Evolutionary conservation across 2,329 filamentous ascomycete species (phyloP), one percentile per base, ranked within the genome.

Genomic region (Fusarium sp.): DNA sequence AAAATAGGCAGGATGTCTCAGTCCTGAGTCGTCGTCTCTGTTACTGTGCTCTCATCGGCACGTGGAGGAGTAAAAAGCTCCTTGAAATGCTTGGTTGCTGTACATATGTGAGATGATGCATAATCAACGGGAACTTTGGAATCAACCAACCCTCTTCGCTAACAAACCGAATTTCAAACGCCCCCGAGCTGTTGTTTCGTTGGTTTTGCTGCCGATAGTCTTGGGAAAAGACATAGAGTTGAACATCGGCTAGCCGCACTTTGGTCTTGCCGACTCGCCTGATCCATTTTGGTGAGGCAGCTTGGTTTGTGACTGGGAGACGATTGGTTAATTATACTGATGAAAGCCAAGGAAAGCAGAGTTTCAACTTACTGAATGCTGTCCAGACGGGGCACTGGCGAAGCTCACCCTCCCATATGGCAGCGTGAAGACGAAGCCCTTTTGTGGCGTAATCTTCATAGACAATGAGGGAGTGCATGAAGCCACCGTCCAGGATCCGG

Each of bases 351-450:
- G 3, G 22, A 12, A 26, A 2, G 15, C 19, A 25, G 29, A 10
- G 11, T 15, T 15, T 8, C 11, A n/a, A 62, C 81, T 25, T 75
- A 87, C 85, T 75, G 66, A 89, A 89, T 3, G 86, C 85, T 3
- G 86, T 88, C 86, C 86, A 89, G 8, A 89, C 79, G 1, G 86
- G 86, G 65, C 84, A 86, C 46, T 77, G 77, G 28, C 76, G 77
- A 45, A 87, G 69, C 47, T 82, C 80, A 3, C 84, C 85, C n/a
- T 83, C 80, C 77, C 79, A 81, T 0, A 85, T 80, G 2, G 83
- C 78, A 11, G 84, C 83, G 43, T 87, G 85, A 1, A 89, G 80
- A 11, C 86, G 81, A 3, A 84, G 54, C 3, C 80, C 81, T 9
- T 76, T 73, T 1, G 81, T 83, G 24, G 78, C 73, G 2, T 63